Evolutionary conservation across 1,139 yeast genomes (phyloP), one percentile per base, ranked within the genome.

Genomic region (Casaregolazyma lundiana): DNA sequence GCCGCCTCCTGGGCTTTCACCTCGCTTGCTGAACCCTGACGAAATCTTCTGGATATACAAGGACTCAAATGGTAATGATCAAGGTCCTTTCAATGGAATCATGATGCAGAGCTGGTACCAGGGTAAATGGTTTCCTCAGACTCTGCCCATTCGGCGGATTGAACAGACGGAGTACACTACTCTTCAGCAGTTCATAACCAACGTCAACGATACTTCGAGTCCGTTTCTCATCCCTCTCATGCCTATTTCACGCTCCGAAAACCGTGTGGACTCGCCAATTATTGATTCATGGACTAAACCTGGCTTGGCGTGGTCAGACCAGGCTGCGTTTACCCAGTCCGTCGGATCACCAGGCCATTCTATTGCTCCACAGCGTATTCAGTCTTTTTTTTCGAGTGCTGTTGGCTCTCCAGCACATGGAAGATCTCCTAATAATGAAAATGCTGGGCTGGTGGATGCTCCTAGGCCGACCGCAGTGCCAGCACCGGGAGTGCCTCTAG

Each of bases 41-140:
- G 66, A 71, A 45, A 72, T 81, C 55, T 70, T 73, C 48, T 87
- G 96, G 96, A 70, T 67, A 50, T 87, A 87, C 60, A 68, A 81
- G 48, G 96, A 87, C 61, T 81, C 87, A 0, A 65, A 75, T 40
- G 87, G 86, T 1, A 74, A 68, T 46, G 82, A 80, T 52, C 95
- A 85, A 60, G 96, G 96, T 19, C 95, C 96, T 2, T 87, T 86
- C 62, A 72, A 73, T 45, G 89, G 94, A 1, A 66, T 70, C 21
- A 67, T 76, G 69, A 87, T 87, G 96, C 94, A 86, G 54, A 79
- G 72, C 45, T 87, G 96, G 96, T 77, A 76, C 51, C 62, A 74
- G 4, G 77, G 76, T 26, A 81, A 82, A 1, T 85, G 84, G 65
- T 71, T 87, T 53, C 70, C 69, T 44, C 72, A 71, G 13, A 79